Percentiles rank a stretch among this genome's conserved stretches.
Evolutionary conservation across 169 alveolate genomes (phyloP).

Genomic region (Cryptosporidium muris): DNA sequence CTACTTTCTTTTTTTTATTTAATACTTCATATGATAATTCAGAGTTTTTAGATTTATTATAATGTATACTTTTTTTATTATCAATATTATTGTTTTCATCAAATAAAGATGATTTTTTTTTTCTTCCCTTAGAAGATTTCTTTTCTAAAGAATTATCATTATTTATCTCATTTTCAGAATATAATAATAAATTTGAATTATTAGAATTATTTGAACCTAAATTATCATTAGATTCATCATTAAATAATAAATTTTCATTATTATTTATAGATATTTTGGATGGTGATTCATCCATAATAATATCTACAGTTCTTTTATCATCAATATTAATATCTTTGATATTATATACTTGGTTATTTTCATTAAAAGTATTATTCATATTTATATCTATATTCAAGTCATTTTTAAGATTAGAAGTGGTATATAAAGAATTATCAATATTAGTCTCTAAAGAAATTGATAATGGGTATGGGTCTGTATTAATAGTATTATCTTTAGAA

Average conservation of each 20-base stretch:
- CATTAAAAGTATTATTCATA: background rate
- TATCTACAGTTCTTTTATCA: background rate
- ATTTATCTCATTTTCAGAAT: too few relatives aligned
- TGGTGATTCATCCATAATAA: background rate
- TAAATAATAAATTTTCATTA: background rate
- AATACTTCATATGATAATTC: too few relatives aligned
- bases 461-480: conserved; percentile 59
- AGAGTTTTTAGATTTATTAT: too few relatives aligned
- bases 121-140: background rate
- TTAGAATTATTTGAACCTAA: too few relatives aligned
- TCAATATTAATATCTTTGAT: background rate
- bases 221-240: too few relatives aligned
- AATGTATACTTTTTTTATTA: background rate
- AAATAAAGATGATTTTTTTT: conserved; percentile 4
- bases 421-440: background rate
- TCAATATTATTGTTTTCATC: background rate
- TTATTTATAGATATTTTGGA: background rate
- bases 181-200: too few relatives aligned
- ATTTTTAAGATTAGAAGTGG: background rate
- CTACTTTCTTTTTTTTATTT: too few relatives aligned
- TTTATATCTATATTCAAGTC: conserved; percentile 15
- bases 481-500: background rate
- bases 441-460: background rate
- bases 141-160: too few relatives aligned
- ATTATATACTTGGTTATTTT: background rate